Evolutionary conservation across 805 yeast species (phyloP).

Genomic region (Gaillardinia entomophila): DNA sequence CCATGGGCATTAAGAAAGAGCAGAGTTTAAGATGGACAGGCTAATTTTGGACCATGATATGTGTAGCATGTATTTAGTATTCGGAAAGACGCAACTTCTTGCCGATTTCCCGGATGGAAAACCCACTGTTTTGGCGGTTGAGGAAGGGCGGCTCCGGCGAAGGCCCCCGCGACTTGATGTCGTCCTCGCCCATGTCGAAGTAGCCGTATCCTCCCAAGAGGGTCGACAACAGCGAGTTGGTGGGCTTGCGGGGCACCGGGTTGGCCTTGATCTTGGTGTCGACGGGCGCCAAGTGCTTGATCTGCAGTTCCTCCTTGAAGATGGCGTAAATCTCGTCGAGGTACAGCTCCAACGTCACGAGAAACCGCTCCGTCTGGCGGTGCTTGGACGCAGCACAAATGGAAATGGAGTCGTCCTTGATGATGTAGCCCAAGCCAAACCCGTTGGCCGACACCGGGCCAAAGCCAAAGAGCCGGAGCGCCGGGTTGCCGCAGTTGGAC

Average conservation of each 20-base stretch:
- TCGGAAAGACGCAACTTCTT: slow-evolving; percentile 60
- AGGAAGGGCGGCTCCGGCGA: slow-evolving; percentile 51
- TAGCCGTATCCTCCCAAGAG: slow-evolving; percentile 57
- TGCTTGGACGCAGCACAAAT: slow-evolving; percentile 56
- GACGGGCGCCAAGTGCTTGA: slow-evolving; percentile 15
- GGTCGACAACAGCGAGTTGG: slow-evolving; percentile 15
- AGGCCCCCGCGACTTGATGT: slow-evolving; percentile 48
- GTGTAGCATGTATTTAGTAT: slow-evolving; percentile 28
- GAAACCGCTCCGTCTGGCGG: slow-evolving; percentile 53
- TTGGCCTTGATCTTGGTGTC: slow-evolving; percentile 25
- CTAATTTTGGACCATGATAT: too few relatives aligned
- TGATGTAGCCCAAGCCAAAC: slow-evolving; percentile 52
- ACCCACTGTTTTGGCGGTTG: slow-evolving; percentile 31
- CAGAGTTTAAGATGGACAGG: too few relatives aligned
- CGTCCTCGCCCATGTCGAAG: slow-evolving; percentile 52
- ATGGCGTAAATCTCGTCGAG: slow-evolving; percentile 39
- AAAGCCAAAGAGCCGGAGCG: slow-evolving; percentile 52
- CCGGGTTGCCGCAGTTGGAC: slow-evolving; percentile 59
- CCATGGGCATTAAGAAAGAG: not conserved
- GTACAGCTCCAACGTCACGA: slow-evolving; percentile 47
- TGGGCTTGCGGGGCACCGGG: not conserved
- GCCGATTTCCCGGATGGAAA: slow-evolving; percentile 52
- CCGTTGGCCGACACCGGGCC: slow-evolving; percentile 57
- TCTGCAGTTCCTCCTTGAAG: slow-evolving; percentile 17
- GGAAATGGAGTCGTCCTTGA: slow-evolving; percentile 46